Evolutionary conservation across 345 rosid species (phyloP).

Genomic region (Moringa oleifera): DNA sequence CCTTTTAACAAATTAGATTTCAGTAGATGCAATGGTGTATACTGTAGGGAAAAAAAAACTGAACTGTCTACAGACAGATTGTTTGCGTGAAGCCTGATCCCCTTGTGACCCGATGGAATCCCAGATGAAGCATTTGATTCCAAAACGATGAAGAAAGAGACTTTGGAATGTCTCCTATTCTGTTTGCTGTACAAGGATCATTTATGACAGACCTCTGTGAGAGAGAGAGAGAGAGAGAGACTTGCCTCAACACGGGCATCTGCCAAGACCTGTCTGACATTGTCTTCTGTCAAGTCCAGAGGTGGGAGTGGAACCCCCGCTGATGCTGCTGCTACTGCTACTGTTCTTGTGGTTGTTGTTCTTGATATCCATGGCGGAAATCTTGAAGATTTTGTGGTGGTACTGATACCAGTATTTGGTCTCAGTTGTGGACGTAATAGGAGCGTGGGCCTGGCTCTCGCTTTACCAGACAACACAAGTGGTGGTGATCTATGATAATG

Average conservation of each 20-base stretch:
- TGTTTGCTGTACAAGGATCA: not conserved
- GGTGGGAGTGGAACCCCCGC: constrained; percentile 61
- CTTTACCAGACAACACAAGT: not conserved
- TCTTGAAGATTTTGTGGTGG: not conserved
- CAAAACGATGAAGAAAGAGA: too few relatives aligned
- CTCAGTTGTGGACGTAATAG: not conserved
- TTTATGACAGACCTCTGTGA: not conserved
- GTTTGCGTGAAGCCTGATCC: too few relatives aligned
- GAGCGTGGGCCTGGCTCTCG: not conserved
- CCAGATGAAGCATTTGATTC: too few relatives aligned
- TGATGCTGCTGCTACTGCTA: constrained; percentile 14
- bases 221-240: not conserved
- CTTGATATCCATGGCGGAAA: not conserved
- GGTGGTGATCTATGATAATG: not conserved
- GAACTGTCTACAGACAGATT: too few relatives aligned
- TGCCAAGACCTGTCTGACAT: constrained; percentile 50
- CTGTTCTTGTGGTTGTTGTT: constrained; percentile 4
- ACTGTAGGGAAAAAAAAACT: too few relatives aligned
- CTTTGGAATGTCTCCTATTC: too few relatives aligned
- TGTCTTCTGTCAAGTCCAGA: constrained; percentile 86
- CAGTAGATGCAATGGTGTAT: too few relatives aligned
- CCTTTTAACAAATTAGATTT: too few relatives aligned
- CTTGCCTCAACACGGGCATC: constrained; percentile 79
- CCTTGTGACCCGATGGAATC: too few relatives aligned
- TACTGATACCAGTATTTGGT: not conserved